Conservation (phyloP, 2,329 filamentous ascomycete genomes). For the Colletotrichum australisinense region DNA sequence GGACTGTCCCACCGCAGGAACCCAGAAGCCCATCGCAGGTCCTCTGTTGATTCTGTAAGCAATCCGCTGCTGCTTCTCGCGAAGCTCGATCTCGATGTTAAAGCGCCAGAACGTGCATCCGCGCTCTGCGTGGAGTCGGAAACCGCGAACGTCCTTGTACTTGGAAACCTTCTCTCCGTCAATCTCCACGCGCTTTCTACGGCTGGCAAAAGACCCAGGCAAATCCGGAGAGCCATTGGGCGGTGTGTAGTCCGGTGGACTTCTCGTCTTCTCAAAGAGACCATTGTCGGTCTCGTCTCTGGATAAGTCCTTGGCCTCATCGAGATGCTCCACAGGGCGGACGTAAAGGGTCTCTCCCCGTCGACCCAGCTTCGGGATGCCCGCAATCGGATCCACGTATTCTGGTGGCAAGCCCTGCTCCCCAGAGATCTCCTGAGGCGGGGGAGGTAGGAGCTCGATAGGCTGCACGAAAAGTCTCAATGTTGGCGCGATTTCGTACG, state of each 20-base stretch:
- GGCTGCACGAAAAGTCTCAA: constrained; percentile 89
- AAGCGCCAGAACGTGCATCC: constrained; percentile 98
- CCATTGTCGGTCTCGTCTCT: constrained; percentile 83
- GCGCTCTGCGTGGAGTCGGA: constrained; percentile 84
- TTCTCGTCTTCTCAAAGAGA: constrained; percentile 78
- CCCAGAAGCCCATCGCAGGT: constrained; percentile 92
- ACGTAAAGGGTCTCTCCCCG: constrained; percentile 90
- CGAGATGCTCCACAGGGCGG: constrained; percentile 86
- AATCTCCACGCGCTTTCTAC: constrained; percentile 62
- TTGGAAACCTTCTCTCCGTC: constrained; percentile 87
- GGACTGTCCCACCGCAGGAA: constrained; percentile 82
- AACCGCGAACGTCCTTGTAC: constrained; percentile 85
- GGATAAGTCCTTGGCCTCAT: constrained; percentile 83
- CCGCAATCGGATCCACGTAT: constrained; percentile 90
- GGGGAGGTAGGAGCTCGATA: constrained; percentile 83
- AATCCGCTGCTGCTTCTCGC: constrained; percentile 81
- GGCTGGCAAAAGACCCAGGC: constrained; percentile 64
- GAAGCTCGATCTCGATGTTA: constrained; percentile 91
- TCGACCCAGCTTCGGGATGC: constrained; percentile 85
- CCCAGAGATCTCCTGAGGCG: constrained; percentile 74
- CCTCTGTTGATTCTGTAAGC: constrained; percentile 96
- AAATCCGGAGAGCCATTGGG: constrained; percentile 58
- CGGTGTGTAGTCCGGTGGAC: constrained; percentile 58
- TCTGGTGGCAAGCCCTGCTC: constrained; percentile 77
- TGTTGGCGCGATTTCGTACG: constrained; percentile 82